Evolutionary conservation across 2,329 filamentous ascomycete genomes (phyloP).

Genomic region (Diaporthe citri): DNA sequence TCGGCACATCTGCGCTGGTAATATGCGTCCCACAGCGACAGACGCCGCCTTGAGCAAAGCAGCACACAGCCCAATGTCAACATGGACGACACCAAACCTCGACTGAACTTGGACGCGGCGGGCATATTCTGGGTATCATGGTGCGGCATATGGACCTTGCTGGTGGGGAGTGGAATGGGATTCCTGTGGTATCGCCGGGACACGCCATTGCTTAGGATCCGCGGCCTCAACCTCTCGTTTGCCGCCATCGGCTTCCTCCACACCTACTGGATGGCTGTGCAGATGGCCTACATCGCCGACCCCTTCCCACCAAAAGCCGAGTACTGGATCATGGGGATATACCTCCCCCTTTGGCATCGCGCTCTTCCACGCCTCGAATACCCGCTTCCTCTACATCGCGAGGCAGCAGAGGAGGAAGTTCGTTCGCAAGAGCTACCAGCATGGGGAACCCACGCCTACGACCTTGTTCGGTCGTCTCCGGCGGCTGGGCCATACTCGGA

Average conservation of each 20-base stretch:
- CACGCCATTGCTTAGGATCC: conserved; percentile 49
- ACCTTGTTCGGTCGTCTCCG: conserved; percentile 51
- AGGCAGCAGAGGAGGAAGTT: conserved; percentile 60
- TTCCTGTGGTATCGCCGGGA: conserved; percentile 45
- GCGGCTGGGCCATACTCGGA: conserved; percentile 59
- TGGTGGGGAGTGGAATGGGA: conserved; percentile 43
- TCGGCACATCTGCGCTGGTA: no score
- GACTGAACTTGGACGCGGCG: conserved; percentile 20
- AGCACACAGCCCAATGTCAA: not conserved
- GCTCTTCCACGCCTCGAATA: conserved; percentile 74
- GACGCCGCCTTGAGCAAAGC: not conserved
- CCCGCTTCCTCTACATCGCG: conserved; percentile 70
- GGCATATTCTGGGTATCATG: conserved; percentile 31
- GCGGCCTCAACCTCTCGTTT: conserved; percentile 46
- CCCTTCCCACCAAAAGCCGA: conserved; percentile 65
- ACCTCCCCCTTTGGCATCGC: conserved; percentile 75
- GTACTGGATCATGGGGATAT: conserved; percentile 77
- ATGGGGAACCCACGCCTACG: conserved; percentile 22
- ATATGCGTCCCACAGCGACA: not conserved
- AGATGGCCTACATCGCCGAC: conserved; percentile 50
- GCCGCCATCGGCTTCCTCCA: conserved; percentile 45
- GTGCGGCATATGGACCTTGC: conserved; percentile 41
- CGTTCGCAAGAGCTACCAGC: conserved; percentile 35
- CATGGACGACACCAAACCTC: conserved; percentile 25
- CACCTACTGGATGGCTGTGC: conserved; percentile 44